A percentile compares a stretch with the other conserved stretches of the same genome.
phyloP scores from a whole-genome alignment of 2,329 filamentous ascomycete genomes.

The Nannizzia gypsea region DNA sequence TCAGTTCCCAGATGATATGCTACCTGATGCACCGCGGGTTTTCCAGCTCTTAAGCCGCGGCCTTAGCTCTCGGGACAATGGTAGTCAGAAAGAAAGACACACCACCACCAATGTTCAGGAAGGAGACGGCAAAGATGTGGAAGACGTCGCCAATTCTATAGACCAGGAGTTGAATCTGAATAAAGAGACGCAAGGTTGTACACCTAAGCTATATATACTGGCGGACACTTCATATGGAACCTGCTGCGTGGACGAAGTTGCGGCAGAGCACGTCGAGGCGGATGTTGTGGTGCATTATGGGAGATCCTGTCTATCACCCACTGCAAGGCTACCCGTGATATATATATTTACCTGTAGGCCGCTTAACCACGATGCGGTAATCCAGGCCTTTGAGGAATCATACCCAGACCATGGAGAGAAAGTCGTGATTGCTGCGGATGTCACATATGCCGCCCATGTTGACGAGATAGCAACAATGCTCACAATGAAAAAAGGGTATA shows the following conservation, averaged over 20 bases:
- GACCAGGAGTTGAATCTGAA: constrained; percentile 14
- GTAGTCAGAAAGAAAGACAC: constrained; percentile 4
- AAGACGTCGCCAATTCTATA: constrained; percentile 8
- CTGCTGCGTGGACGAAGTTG: constrained; percentile 94
- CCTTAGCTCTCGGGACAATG: constrained; percentile 24
- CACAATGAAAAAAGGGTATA: constrained; percentile 51
- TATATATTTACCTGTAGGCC: constrained; percentile 74
- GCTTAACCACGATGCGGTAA: constrained; percentile 50
- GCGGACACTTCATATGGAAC: constrained; percentile 94
- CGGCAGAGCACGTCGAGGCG: constrained; percentile 82
- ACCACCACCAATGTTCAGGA: constrained; percentile 10
- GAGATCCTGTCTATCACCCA: constrained; percentile 80
- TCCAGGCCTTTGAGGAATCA: constrained; percentile 52
- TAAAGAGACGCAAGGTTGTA: constrained; percentile 10
- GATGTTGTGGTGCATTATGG: constrained; percentile 93
- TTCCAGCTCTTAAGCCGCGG: constrained; percentile 52
- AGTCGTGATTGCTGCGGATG: constrained; percentile 75
- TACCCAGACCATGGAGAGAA: constrained; percentile 54
- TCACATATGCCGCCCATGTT: constrained; percentile 73
- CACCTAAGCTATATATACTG: constrained; percentile 59
- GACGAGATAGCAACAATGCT: constrained; percentile 45
- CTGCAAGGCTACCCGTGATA: constrained; percentile 72
- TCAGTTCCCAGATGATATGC: constrained; percentile 93
- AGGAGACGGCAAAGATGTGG: constrained; percentile 17
- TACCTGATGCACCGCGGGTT: constrained; percentile 71